Evolutionary conservation across 345 rosid species (phyloP).

Genomic region (Citrus hindsii): DNA sequence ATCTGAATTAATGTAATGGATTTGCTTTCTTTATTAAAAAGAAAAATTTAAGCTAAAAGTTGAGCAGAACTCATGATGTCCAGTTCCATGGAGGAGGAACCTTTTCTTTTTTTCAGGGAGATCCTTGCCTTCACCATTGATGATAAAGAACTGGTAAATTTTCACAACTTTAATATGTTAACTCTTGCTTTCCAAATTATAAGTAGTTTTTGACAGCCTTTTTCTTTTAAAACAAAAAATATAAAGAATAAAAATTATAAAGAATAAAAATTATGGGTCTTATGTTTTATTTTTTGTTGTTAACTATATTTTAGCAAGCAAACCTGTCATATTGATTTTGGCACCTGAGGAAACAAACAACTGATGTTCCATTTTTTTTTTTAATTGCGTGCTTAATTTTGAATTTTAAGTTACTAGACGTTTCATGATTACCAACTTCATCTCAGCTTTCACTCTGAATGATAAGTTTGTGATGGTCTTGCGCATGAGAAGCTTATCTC

Average conservation of each 20-base stretch:
- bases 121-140: background rate
- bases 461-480: background rate
- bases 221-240: no score
- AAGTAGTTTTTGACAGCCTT: background rate
- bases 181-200: background rate
- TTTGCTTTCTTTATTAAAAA: no score
- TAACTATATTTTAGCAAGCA: background rate
- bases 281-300: background rate
- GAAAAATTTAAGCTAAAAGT: no score
- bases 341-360: no score
- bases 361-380: no score
- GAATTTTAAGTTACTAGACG: no score
- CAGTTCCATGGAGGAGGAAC: background rate
- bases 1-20: no score
- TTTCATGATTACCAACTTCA: background rate
- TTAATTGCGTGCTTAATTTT: no score
- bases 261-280: no score
- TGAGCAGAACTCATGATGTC: no score
- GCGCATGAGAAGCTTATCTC: background rate
- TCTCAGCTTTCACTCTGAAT: background rate
- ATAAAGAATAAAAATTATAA: no score
- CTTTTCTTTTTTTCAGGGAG: background rate
- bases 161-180: background rate
- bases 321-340: no score
- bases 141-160: slow-evolving; percentile 2